These are phyloP conservation scores for Candida sanyiensis DNA, from an alignment of 805 yeast genomes.

Conservation along the genomic window DNA sequence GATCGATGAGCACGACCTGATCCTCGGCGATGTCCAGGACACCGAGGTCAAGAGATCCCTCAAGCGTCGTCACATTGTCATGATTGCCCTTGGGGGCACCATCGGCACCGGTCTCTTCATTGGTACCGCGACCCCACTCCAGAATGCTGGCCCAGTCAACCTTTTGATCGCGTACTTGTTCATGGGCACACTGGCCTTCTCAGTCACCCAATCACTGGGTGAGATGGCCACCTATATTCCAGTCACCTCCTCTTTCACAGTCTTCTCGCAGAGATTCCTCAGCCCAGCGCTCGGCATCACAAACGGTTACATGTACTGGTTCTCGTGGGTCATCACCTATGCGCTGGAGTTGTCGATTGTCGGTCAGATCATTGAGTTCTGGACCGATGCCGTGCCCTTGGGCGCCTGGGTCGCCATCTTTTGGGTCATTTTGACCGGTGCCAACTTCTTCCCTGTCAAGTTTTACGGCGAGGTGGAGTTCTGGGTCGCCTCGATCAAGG, in stretches of 20 bases:
- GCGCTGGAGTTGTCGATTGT: slow-evolving; percentile 9
- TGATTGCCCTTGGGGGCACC: slow-evolving; percentile 12
- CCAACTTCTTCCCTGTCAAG: slow-evolving; percentile 9
- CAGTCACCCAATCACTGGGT: slow-evolving; percentile 10
- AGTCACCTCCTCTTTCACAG: slow-evolving; percentile 10
- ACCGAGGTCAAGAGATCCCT: slow-evolving; percentile 8
- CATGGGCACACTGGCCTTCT: slow-evolving; percentile 9
- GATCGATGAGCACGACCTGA: slow-evolving; percentile 4
- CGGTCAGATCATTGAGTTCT: slow-evolving; percentile 8
- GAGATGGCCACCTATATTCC: slow-evolving; percentile 12
- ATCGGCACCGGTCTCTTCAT: slow-evolving; percentile 11
- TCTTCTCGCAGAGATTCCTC: slow-evolving; percentile 7
- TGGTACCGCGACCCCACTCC: slow-evolving; percentile 4
- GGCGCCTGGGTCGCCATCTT: slow-evolving; percentile 9
- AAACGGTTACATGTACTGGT: slow-evolving; percentile 11
- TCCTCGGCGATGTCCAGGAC: slow-evolving; percentile 5
- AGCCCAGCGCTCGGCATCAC: slow-evolving; percentile 9
- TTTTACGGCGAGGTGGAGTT: slow-evolving; percentile 10
- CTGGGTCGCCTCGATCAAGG: slow-evolving; percentile 10
- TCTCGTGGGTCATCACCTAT: slow-evolving; percentile 11
- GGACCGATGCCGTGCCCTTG: slow-evolving; percentile 9
- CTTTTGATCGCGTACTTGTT: slow-evolving; percentile 6
- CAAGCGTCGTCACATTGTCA: slow-evolving; percentile 10
- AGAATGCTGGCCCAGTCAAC: slow-evolving; percentile 11
- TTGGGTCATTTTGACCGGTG: slow-evolving; percentile 6